phyloP scores from a whole-genome alignment of 352 stramenopile genomes.

The Phytophthora boehmeriae region DNA sequence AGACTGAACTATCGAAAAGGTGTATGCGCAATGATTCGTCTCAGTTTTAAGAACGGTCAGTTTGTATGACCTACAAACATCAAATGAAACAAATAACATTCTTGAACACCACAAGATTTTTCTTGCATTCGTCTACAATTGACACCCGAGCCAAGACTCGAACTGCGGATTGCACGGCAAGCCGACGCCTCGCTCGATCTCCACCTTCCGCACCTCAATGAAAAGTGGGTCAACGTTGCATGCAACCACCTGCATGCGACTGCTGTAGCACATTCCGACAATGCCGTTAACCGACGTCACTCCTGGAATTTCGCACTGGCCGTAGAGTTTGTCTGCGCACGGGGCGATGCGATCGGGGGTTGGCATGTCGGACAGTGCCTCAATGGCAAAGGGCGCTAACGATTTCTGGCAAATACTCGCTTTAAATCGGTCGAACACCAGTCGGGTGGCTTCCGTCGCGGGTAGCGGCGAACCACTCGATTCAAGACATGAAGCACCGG shows the following conservation, averaged over 20 bases:
- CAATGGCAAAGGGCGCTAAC: not conserved
- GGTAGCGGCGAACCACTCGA: too few species aligned
- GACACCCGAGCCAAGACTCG: slow-evolving; percentile 13
- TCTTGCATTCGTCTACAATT: not conserved
- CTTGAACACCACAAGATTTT: too few species aligned
- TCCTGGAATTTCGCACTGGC: slow-evolving; percentile 2
- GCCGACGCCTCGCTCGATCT: slow-evolving; percentile 9
- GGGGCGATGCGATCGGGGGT: slow-evolving; percentile 8
- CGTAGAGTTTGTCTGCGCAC: slow-evolving; percentile 6
- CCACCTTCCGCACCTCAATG: not conserved
- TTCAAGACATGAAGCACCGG: not conserved
- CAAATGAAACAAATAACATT: too few species aligned
- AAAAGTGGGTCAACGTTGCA: slow-evolving; percentile 8
- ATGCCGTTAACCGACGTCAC: slow-evolving; percentile 1
- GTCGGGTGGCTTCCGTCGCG: not conserved
- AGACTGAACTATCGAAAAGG: slow-evolving; percentile 15
- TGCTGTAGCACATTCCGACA: slow-evolving; percentile 14
- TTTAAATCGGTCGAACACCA: not conserved
- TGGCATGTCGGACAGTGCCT: slow-evolving; percentile 3
- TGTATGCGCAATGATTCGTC: too few species aligned
- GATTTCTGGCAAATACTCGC: not conserved
- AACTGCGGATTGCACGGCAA: not conserved
- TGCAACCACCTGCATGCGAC: slow-evolving; percentile 16
- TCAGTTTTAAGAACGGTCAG: too few species aligned
- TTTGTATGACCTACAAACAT: too few species aligned